Evolutionary conservation across 495 filamentous ascomycete species (phyloP), one percentile per base, ranked within the genome.

Genomic region (Penicillium riverlandense): DNA sequence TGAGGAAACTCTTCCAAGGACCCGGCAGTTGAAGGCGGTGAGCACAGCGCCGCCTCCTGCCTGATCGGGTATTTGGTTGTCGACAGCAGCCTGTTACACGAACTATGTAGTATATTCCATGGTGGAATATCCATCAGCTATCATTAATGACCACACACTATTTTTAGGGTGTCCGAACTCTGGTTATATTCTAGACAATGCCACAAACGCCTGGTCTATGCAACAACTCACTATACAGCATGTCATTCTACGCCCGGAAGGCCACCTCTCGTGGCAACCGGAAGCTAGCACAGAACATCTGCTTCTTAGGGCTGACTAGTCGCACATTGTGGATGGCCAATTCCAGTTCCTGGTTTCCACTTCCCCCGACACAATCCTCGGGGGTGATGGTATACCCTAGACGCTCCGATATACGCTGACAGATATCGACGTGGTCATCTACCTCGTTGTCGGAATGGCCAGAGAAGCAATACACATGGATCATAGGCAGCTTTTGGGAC

Each of bases 261-360:
- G 89, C 92, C 2, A 95, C 88, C 58, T 86, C 82, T 15, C 59
- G 51, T 16, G 92, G 94, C 35, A 98, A 52, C 41, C 88, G 75
- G 61, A 98, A 96, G 50, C 80, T 94, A 7, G 87, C 90, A 62
- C 92, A 97, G 63, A 94, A 96, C 88, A 96, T 96, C 56, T 82
- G 78, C 76, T 98, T 97, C 48, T 84, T 83, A 29, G 94, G 92
- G 50, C 89, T 86, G 43, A 98, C 94, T 45, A 92, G 77, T 50
- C 92, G 71, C 12, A 97, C 88, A 65, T 92, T 80, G 52, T 82
- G 71, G 10, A 97, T 74, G 11, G 71, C 68, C 22, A 88, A 68
- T 44, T 84, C 74, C 11, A 79, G 61, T 11, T 78, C 76, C 7
- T 43, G 14, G 42, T 71, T 63, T 0, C 67, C 67, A 34, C 41